Percentiles rank a stretch among this genome's conserved stretches.
These are phyloP conservation scores for Cyanidiococcus yangmingshanensis DNA, from an alignment of 23 red algal genomes.

Conservation along the genomic window DNA sequence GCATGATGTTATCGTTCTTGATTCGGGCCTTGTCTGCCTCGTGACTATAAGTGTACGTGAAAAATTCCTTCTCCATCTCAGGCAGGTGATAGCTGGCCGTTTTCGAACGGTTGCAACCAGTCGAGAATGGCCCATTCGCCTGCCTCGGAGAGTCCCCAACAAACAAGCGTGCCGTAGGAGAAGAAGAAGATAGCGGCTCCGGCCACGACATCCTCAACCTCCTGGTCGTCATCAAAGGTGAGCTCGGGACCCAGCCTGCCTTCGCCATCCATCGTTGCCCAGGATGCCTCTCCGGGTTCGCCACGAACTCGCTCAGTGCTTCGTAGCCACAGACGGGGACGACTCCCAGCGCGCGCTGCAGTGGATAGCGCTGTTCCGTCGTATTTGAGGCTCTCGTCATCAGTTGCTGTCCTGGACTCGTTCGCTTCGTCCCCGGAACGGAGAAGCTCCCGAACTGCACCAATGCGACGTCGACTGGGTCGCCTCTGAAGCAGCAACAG, in stretches of 20 bases:
- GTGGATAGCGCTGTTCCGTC: not conserved
- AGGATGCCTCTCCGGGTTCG: not conserved
- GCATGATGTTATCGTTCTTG: conserved; percentile 2
- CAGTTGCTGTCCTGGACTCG: not conserved
- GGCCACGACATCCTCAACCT: conserved; percentile 9
- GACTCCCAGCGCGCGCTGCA: not conserved
- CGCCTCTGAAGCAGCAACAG: conserved; percentile 23
- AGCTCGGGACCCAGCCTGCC: not conserved
- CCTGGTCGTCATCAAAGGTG: not conserved
- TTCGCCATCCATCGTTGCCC: not conserved
- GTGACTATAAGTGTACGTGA: conserved; percentile 30
- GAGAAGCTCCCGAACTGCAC: not conserved
- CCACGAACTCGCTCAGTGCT: not conserved
- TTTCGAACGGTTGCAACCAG: conserved; percentile 38
- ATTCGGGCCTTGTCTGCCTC: conserved; percentile 10
- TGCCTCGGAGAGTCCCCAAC: conserved; percentile 37
- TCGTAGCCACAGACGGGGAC: not conserved
- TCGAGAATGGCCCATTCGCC: conserved; percentile 34
- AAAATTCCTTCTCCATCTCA: conserved; percentile 35
- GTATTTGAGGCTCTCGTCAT: not conserved
- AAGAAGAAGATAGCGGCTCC: conserved; percentile 45
- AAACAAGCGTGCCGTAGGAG: conserved; percentile 35
- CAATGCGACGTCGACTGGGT: not conserved
- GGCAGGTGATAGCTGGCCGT: conserved; percentile 24
- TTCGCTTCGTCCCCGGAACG: not conserved